Conservation (phyloP, 305 asterid species). For the Fraxinus latifolia region DNA sequence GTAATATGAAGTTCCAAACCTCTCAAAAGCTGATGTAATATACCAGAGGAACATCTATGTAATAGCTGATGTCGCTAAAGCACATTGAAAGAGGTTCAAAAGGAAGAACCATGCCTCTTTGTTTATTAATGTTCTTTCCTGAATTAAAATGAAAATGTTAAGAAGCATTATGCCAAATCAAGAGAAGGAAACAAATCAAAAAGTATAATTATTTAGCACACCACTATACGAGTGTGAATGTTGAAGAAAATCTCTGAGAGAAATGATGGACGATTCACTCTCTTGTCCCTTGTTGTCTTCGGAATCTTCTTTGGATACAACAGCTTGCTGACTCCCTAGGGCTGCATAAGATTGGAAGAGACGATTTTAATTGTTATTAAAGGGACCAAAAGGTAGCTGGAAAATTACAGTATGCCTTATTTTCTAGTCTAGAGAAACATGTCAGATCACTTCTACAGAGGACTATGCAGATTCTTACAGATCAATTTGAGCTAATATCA, state of each 20-base stretch:
- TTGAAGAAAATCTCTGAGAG: slow-evolving; percentile 55
- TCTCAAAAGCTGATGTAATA: slow-evolving; percentile 11
- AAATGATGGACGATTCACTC: slow-evolving; percentile 33
- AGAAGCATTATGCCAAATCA: slow-evolving; percentile 13
- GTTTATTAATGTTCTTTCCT: slow-evolving; percentile 44
- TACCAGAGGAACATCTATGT: slow-evolving; percentile 71
- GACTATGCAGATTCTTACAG: not conserved
- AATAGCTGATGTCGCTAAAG: slow-evolving; percentile 59
- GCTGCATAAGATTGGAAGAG: slow-evolving; percentile 40
- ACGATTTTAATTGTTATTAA: not conserved
- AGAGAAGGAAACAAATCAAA: slow-evolving; percentile 4
- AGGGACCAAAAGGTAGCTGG: not conserved
- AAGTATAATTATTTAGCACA: slow-evolving; percentile 28
- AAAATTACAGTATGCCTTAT: not conserved
- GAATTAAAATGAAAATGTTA: slow-evolving; percentile 29
- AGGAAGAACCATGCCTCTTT: slow-evolving; percentile 78
- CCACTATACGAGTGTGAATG: slow-evolving; percentile 63
- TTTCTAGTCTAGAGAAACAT: not conserved
- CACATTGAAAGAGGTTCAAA: slow-evolving; percentile 73
- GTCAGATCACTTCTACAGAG: not conserved
- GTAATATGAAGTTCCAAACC: slow-evolving; percentile 5
- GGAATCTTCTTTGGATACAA: slow-evolving; percentile 34
- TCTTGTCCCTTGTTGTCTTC: slow-evolving; percentile 37
- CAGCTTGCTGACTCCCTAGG: slow-evolving; percentile 56
- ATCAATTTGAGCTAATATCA: not conserved